Base-by-base conservation (phyloP, 208 protist species). In the Trypanosoma conorhini region DNA sequence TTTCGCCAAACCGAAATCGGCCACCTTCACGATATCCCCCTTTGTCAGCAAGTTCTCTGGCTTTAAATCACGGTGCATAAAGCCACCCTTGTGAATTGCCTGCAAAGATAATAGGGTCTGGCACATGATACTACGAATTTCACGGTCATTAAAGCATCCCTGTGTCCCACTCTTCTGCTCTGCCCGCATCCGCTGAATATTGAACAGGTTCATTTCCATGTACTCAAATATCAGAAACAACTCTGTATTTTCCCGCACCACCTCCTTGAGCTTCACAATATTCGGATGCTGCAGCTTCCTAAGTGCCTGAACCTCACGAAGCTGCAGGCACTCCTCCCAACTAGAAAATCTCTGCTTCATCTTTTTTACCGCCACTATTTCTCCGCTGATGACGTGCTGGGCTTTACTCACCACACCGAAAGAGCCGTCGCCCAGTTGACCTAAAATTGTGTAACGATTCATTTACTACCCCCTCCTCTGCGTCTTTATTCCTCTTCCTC, bases 181-280 rank as follows among this genome's bases (percentile, higher is more conserved):
- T 40, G 86, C 76, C 15, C 96, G 80, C 70, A 97, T 87, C 35
- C 96, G 92, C 71, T 98, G 98, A 42, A 98, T 89, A 62, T 99
- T 83, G 55, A 98, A 99, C 17, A 99, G 78, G 73, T 99, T 99
- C 54, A 85, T 85, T 28, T 99, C 98, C 61, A 98, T 95, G 70
- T 93, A 99, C 76, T 99, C 98, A 74, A 99, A 99, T 31, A 99
- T 93, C 24, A 99, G 90, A 85, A 98, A 99, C 3, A 99, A 87
- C 73, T 99, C 95, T 22, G 98, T 94, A 64, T 98, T 97, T 69
- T 99, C 97, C 19, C 97, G 86, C n/a, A 99, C 98, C 0, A 99
- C 98, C 69, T 99, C 98, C 69, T 96, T 98, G 28, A 99, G 82
- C 62, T 98, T 98, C 9, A 99, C 84, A 65, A 99, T 89, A 76